Base-by-base conservation (phyloP, 208 protist species). In the Trypanosoma avium region DNA sequence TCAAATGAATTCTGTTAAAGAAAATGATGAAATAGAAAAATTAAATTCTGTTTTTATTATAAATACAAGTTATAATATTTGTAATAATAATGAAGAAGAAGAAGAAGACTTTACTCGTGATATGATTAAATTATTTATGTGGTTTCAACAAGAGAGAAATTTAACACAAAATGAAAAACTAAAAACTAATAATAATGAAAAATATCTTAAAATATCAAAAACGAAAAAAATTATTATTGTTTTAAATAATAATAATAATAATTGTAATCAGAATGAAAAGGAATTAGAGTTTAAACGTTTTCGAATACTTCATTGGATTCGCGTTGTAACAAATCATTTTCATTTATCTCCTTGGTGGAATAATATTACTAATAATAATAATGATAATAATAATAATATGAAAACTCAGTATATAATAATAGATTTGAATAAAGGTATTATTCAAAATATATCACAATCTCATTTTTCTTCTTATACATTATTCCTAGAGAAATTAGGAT, bases 311-410 rank as follows among this genome's bases (percentile, higher is more conserved):
- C 59, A 64, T 30, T 64, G 59, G 59, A 64, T 64, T 45, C 59
- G 59, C 10, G 59, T 64, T 12, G 59, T 35, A 5, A 55, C 59
- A 21, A 47, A 32, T 24, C 46, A n/a, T 38, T 64, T 64, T 64
- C 8, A 27, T 4, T 33, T 64, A 8, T 19, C 5, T 21, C 43
- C 43, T n/a, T 55, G 43, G 59, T 64, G 59, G 56, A 17, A 22
- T 24, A 42, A 42, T 42, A 9, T 1, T 42, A 42, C 7, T 42
- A 42, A 2, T 42, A 15, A 15, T 35, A 10, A 33, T 19, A 29
- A 19, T 17, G 0, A 19, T 30, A 7, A 15, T 5, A 27, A 52
- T 43, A 13, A 19, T 4, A 21, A 7, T 7, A 27, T 15, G n/a
- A 21, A 13, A n/a, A 17, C 35, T 29, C 54, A 36, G 27, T 59